Percentiles rank a stretch among this genome's conserved stretches.
These are phyloP conservation scores for Smittium mucronatum DNA, from an alignment of 371 early-diverging fungal genomes.

Conservation along the genomic window DNA sequence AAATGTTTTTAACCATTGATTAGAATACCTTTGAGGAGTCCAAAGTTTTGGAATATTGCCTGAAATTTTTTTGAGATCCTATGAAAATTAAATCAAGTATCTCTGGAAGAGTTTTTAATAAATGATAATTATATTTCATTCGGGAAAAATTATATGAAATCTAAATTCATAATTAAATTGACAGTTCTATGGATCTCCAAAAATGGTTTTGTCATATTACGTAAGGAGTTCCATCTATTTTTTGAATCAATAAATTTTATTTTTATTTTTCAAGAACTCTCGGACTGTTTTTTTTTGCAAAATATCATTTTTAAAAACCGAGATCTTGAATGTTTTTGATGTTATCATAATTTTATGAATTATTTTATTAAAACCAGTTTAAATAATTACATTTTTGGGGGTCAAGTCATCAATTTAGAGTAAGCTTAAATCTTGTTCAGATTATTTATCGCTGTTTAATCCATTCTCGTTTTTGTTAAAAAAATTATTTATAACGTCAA, in stretches of 20 bases:
- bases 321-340: too few species aligned
- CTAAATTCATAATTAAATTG: neutral
- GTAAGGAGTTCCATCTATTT: neutral
- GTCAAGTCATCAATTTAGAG: neutral
- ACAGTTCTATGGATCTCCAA: neutral
- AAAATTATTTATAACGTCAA: neutral
- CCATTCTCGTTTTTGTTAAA: neutral
- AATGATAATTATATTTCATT: too few species aligned
- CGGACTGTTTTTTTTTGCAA: neutral
- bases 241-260: neutral
- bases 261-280: neutral
- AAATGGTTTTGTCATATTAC: neutral
- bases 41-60: neutral
- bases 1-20: neutral
- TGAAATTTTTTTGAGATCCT: neutral
- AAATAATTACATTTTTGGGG: too few species aligned
- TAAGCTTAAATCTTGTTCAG: neutral
- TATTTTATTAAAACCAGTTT: neutral
- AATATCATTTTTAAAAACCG: neutral
- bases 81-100: neutral
- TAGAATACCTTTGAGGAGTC: neutral
- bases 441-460: neutral
- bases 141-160: neutral
- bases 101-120: neutral
- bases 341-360: neutral